These are phyloP conservation scores for Penicillium corylophilum DNA, from an alignment of 2,329 filamentous ascomycete genomes.

Conservation along the genomic window DNA sequence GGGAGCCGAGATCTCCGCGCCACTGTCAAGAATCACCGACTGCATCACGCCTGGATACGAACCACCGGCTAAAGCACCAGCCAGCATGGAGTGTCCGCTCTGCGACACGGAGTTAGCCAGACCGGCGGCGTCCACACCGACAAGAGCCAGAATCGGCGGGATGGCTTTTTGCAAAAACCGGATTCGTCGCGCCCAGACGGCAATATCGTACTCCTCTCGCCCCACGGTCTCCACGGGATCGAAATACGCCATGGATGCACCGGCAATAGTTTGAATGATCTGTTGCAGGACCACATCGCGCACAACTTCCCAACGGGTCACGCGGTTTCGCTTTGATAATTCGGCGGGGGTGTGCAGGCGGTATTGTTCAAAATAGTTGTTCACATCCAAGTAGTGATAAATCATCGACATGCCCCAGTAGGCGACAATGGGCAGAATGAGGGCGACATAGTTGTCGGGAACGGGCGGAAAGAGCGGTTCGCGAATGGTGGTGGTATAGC, in stretches of 20 bases:
- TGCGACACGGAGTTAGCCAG: slow-evolving; percentile 73
- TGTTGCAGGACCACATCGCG: slow-evolving; percentile 92
- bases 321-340: slow-evolving; percentile 82
- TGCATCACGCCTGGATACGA: slow-evolving; percentile 71
- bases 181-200: slow-evolving; percentile 83
- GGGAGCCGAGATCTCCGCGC: slow-evolving; percentile 56
- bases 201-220: slow-evolving; percentile 79
- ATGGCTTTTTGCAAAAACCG: slow-evolving; percentile 76
- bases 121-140: slow-evolving; percentile 74
- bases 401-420: slow-evolving; percentile 87
- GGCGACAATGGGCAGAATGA: slow-evolving; percentile 73
- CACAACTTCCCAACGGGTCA: slow-evolving; percentile 78
- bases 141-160: slow-evolving; percentile 65
- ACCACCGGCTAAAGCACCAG: slow-evolving; percentile 75
- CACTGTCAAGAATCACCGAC: slow-evolving; percentile 53
- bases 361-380: slow-evolving; percentile 85
- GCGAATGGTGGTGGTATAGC: slow-evolving; percentile 70
- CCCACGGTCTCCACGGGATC: slow-evolving; percentile 74
- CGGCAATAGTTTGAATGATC: slow-evolving; percentile 76
- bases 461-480: slow-evolving; percentile 73
- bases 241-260: slow-evolving; percentile 64
- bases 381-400: slow-evolving; percentile 84
- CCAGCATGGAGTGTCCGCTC: slow-evolving; percentile 67
- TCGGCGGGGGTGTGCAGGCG: slow-evolving; percentile 93
- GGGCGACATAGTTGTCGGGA: slow-evolving; percentile 75